Evolutionary conservation across 2,329 filamentous ascomycete species (phyloP).

Genomic region (Aspergillus puulaauensis): DNA sequence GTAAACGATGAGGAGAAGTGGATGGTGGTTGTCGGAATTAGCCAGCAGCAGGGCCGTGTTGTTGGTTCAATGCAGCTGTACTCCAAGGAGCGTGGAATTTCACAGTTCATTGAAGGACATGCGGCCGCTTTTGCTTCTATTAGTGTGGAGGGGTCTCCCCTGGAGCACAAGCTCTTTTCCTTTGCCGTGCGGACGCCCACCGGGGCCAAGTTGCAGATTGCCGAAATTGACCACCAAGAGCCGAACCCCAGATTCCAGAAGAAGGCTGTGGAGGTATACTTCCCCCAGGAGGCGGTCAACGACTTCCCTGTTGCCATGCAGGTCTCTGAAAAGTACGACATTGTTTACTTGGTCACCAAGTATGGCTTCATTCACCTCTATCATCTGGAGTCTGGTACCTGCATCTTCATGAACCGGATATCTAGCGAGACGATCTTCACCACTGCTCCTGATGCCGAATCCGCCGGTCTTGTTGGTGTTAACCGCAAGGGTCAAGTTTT

Average conservation of each 20-base stretch:
- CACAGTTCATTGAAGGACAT: conserved; percentile 96
- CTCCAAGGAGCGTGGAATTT: conserved; percentile 92
- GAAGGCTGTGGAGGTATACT: conserved; percentile 97
- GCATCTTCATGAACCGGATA: conserved; percentile 99
- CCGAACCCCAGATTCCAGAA: conserved; percentile 88
- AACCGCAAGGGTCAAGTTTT: conserved; percentile 98
- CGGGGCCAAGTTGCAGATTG: conserved; percentile 93
- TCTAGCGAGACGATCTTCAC: conserved; percentile 99
- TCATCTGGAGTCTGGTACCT: conserved; percentile 90
- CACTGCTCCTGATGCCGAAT: conserved; percentile 78
- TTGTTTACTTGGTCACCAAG: conserved; percentile 97
- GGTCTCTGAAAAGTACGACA: conserved; percentile 92
- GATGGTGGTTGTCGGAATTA: conserved; percentile 97
- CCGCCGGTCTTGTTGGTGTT: conserved; percentile 86
- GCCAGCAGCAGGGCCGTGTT: conserved; percentile 87
- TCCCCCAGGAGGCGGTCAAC: conserved; percentile 90
- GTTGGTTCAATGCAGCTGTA: conserved; percentile 97
- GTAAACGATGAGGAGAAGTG: conserved; percentile 94
- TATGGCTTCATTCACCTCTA: conserved; percentile 99
- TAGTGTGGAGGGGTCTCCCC: conserved; percentile 80
- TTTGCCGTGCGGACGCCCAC: conserved; percentile 89
- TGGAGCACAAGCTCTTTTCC: conserved; percentile 93
- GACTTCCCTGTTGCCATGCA: conserved; percentile 99
- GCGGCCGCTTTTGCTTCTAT: conserved; percentile 91
- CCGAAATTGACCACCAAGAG: conserved; percentile 92